Evolutionary conservation across 331 rosid genomes (phyloP), one percentile per base, ranked within the genome.

Genomic region (Ulmus americana): DNA sequence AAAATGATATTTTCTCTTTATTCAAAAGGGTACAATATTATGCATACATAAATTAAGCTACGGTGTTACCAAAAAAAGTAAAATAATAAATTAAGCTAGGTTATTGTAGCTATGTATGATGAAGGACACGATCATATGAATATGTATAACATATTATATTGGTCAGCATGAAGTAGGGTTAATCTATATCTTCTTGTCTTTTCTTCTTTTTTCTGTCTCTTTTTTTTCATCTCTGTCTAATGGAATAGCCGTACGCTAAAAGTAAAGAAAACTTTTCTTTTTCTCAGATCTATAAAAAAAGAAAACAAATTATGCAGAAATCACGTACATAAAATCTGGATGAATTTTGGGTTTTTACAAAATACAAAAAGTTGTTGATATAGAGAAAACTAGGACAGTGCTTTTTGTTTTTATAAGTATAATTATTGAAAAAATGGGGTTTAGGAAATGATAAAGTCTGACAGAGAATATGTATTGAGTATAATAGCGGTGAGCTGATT

Each of bases 341-440:
- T 44, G 43, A 65, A 53, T 57, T 53, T 65, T 65, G 53, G 60
- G 61, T 52, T n/a, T n/a, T n/a, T 28, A 65, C 70, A 65, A 55
- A 65, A 8, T 39, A 18, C 6, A 42, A 65, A 49, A 65, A 41
- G 42, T 43, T 35, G 18, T 4, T 41, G n/a, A 42, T 53, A 12
- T 42, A 8, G 41, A 52, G 51, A 35, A 40, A 52, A 49, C 1
- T 28, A 28, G 5, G 40, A 39, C 48, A 2, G 7, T 4, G 41
- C 14, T 42, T 6, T n/a, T 59, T n/a, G n/a, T n/a, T 14, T 15
- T 59, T 8, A 1, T 4, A 4, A 15, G 9, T 42, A 9, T 11
- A 10, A 61, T 48, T 18, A 1, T 15, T 42, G 35, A 44, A 14
- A 42, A 43, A 55, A 8, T 15, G 38, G 58, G 38, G 18, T 20